phyloP scores from a whole-genome alignment of 2,329 filamentous ascomycete species.

The Claviceps maximensis region DNA sequence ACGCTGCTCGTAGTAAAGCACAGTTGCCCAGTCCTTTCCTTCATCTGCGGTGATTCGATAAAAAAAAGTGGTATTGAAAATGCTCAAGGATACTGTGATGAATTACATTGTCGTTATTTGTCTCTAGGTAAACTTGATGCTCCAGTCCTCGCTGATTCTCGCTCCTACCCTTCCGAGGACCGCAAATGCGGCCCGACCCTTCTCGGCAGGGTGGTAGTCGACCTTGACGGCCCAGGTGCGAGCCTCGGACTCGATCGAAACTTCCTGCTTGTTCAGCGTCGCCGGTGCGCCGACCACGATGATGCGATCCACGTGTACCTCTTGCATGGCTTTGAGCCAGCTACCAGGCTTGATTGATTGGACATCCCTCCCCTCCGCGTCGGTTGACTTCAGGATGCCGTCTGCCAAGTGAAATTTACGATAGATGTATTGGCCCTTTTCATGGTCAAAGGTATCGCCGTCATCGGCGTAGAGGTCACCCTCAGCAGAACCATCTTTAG shows the following conservation, averaged over 20 bases:
- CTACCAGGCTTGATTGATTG: constrained; percentile 46
- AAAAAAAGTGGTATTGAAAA: no score
- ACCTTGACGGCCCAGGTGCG: constrained; percentile 44
- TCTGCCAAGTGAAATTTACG: constrained; percentile 58
- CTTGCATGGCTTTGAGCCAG: constrained; percentile 68
- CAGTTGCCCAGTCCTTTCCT: no score
- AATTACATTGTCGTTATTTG: no score
- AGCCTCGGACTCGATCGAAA: constrained; percentile 41
- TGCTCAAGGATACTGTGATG: no score
- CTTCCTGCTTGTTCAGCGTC: constrained; percentile 53
- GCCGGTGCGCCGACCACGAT: constrained; percentile 68
- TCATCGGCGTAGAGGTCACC: constrained; percentile 87
- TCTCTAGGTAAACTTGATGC: constrained; percentile 18
- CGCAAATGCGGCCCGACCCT: constrained; percentile 36
- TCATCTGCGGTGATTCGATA: no score
- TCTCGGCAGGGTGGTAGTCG: constrained; percentile 40
- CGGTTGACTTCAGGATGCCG: constrained; percentile 52
- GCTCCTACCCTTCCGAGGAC: constrained; percentile 38
- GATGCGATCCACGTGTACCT: constrained; percentile 71
- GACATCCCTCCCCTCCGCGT: constrained; percentile 42
- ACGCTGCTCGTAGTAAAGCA: no score
- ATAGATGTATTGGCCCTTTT: constrained; percentile 78
- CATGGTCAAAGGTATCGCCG: constrained; percentile 80
- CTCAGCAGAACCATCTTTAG: constrained; percentile 46
- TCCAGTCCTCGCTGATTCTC: constrained; percentile 42